Base-by-base conservation (phyloP, 352 stramenopile species). In the Pythium aquatile region DNA sequence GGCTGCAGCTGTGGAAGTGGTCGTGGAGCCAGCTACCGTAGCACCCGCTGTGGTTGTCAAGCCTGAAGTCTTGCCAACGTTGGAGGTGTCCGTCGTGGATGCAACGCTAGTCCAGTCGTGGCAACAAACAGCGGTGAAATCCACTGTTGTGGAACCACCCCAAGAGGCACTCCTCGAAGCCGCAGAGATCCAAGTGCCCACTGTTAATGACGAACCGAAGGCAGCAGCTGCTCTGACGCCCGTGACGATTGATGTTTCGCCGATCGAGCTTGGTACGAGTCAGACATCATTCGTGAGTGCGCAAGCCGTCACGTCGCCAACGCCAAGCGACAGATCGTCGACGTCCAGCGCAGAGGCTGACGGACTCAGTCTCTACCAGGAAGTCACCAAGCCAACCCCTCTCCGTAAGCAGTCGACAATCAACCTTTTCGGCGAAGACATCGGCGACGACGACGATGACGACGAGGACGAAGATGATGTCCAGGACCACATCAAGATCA, bases 401-500 rank as follows among this genome's bases (percentile, higher is more conserved):
- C n/a, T 39, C 3, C 54, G 39, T 7, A 5, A 35, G 8, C 54
- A 68, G 39, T 72, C 65, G 6, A 69, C 61, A 0, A 16, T 73
- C 35, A 66, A 48, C n/a, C 55, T 73, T 9, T 73, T 73, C 37
- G 66, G 66, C 29, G 60, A 73, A 46, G 66, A 73, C 39, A 57
- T 73, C 29, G 60, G 46, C 11, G 37, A 63, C 26, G 59, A 65
- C n/a, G 33, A 55, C 14, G 59, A 61, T 26, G 66, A 73, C 0
- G 60, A 68, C 16, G 54, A 42, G 8, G 32, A 60, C 1, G 37
- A 52, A 8, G 32, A 44, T 7, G n/a, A 55, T 8, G 46, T 55
- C 4, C 28, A 54, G 56, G 16, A 17, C 2, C 30, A 20, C 1
- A 58, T 32, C 29, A 63, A 40, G 14, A 37, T 20, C 40, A 47